These are phyloP conservation scores for Macadamia tetraphylla DNA, from an alignment of 164 flowering plant species.

Conservation along the genomic window DNA sequence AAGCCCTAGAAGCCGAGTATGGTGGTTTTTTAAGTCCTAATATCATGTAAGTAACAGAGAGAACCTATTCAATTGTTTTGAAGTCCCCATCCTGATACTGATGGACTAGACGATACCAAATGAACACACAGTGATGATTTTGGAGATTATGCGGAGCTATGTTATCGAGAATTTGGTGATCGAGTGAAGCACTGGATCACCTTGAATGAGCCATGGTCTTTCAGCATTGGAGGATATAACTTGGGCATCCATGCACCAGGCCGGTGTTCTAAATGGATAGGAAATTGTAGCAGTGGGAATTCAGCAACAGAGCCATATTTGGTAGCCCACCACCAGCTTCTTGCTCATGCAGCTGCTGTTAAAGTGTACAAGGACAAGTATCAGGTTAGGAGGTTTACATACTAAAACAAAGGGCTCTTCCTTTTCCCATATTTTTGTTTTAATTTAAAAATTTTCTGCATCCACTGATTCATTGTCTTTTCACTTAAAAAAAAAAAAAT, in stretches of 20 bases:
- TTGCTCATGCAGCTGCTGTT: neutral
- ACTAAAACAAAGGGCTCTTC: neutral
- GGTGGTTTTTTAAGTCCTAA: conserved; percentile 18
- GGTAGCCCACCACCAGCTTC: neutral
- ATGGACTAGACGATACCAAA: neutral
- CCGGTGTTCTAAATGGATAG: neutral
- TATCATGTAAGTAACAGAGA: conserved; percentile 10
- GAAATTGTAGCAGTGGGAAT: neutral
- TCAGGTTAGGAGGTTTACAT: neutral
- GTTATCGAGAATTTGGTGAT: neutral
- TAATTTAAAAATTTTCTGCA: too few species aligned
- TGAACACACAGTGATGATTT: neutral
- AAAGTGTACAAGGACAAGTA: neutral
- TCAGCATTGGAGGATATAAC: neutral
- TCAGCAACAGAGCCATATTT: neutral
- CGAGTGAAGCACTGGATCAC: neutral
- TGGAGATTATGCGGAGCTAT: neutral
- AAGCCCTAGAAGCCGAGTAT: conserved; percentile 22
- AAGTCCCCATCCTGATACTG: neutral
- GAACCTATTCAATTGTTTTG: too few species aligned
- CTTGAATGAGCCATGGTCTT: neutral
- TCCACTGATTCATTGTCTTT: too few species aligned
- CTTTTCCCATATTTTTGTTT: too few species aligned
- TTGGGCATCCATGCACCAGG: neutral
- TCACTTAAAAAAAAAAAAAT: too few species aligned